Percentiles rank a stretch among this genome's conserved stretches.
Conservation (phyloP, 2,329 filamentous ascomycete genomes). For the Chrysosporium keratinophilum region DNA sequence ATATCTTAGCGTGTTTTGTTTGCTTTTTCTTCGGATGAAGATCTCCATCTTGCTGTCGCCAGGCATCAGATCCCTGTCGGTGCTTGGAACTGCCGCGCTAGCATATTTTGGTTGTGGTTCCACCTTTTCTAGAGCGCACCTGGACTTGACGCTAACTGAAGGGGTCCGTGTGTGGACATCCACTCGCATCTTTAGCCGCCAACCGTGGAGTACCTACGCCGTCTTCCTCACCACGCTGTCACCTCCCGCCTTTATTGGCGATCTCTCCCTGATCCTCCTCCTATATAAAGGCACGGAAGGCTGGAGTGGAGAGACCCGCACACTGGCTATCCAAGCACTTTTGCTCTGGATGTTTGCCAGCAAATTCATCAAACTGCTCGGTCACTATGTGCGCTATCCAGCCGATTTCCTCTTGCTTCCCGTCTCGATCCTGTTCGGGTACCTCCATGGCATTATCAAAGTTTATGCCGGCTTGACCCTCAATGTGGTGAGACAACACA, state of each 20-base stretch:
- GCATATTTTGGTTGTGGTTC: neutral
- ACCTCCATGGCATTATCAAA: slow-evolving; percentile 87
- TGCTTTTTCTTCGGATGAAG: slow-evolving; percentile 11
- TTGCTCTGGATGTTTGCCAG: slow-evolving; percentile 72
- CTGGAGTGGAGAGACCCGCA: slow-evolving; percentile 47
- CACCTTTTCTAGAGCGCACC: slow-evolving; percentile 10
- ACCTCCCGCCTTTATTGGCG: slow-evolving; percentile 70
- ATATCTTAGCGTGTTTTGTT: slow-evolving; percentile 8
- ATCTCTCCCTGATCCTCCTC: slow-evolving; percentile 60
- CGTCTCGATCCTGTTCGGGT: slow-evolving; percentile 81
- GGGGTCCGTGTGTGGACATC: slow-evolving; percentile 17
- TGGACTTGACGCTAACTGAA: slow-evolving; percentile 22
- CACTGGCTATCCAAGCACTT: slow-evolving; percentile 51
- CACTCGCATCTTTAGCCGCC: slow-evolving; percentile 51
- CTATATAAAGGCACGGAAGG: slow-evolving; percentile 58
- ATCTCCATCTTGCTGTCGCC: slow-evolving; percentile 7
- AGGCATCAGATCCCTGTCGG: slow-evolving; percentile 7
- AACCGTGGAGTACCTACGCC: slow-evolving; percentile 88
- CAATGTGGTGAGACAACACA: slow-evolving; percentile 57
- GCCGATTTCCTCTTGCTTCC: slow-evolving; percentile 69
- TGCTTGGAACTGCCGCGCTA: slow-evolving; percentile 6
- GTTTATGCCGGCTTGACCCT: slow-evolving; percentile 75
- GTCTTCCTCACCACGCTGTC: slow-evolving; percentile 88
- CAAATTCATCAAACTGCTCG: slow-evolving; percentile 83
- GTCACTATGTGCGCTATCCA: slow-evolving; percentile 75